phyloP scores from a whole-genome alignment of 768 basidiomycete genomes.

The Clitopilus passeckerianus region DNA sequence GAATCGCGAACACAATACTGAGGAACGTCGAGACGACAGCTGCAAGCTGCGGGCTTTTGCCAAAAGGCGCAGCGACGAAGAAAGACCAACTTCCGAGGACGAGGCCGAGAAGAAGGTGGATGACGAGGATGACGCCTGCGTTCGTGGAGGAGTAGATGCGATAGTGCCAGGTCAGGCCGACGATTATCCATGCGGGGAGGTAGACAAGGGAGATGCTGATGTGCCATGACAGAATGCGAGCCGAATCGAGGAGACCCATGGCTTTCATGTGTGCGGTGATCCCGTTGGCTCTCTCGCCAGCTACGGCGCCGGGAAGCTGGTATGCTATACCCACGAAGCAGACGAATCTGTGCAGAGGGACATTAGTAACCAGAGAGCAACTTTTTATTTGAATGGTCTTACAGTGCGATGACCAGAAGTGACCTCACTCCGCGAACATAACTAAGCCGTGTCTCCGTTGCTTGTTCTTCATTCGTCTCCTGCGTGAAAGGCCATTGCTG shows the following conservation, averaged over 20 bases:
- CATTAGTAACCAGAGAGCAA: neutral
- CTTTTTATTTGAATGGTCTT: constrained; percentile 5
- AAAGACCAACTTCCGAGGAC: constrained; percentile 69
- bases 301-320: constrained; percentile 69
- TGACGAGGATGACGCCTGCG: constrained; percentile 50
- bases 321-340: constrained; percentile 72
- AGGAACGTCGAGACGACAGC: constrained; percentile 65
- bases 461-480: constrained; percentile 62
- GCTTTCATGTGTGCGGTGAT: constrained; percentile 73
- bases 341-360: constrained; percentile 43
- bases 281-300: constrained; percentile 57
- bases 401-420: constrained; percentile 67
- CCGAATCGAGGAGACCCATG: constrained; percentile 73
- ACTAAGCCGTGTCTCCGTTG: constrained; percentile 47
- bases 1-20: constrained; percentile 59
- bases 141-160: constrained; percentile 62
- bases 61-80: constrained; percentile 65
- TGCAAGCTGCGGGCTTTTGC: constrained; percentile 68
- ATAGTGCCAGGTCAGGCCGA: constrained; percentile 59
- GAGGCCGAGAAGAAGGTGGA: constrained; percentile 66
- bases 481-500: constrained; percentile 70
- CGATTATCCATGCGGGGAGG: constrained; percentile 73
- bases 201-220: constrained; percentile 60
- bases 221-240: constrained; percentile 68
- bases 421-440: constrained; percentile 58